Evolutionary conservation across 495 filamentous ascomycete genomes (phyloP), one percentile per base, ranked within the genome.

Genomic region (Penicillium nucicola): DNA sequence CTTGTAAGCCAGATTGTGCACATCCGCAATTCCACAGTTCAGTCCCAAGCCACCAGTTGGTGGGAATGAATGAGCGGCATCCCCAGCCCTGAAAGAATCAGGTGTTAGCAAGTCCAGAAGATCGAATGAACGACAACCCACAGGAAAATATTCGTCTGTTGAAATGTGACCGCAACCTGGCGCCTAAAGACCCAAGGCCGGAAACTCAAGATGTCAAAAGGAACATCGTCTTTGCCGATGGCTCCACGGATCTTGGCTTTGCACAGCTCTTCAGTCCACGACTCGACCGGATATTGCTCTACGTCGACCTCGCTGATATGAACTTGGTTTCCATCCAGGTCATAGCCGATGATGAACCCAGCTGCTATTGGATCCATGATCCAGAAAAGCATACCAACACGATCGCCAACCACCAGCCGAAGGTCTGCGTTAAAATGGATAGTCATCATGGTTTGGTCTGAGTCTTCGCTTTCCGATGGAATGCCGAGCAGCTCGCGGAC

Each of bases 391-490:
- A 75, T 74, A 13, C 71, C 71, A 32, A 74, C 69, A n/a, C 60
- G 52, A 1, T 66, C 62, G 13, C 60, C 56, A 6, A 75, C 35
- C 3, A 73, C 50, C 0, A 64, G 64, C 2, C 66, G 57, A 2
- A 75, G 45, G 25, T 75, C 57, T 7, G 70, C 69, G 32, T 69
- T 71, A 42, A 74, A 65, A 48, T 75, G 69, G 30, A 75, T 75
- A 6, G 72, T 75, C 72, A 75, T 72, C 72, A 75, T 75, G 1
- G 65, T 69, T 37, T 75, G 61, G 45, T 67, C 67, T 64, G 52
- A 42, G 30, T 67, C 69, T 43, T 71, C 71, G 30, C 70, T 69
- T 28, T 75, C 70, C 47, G 61, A 62, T 17, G 60, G 49, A 11
- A 75, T 62, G 0, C 60, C 60, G 5, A 75, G 48, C 28, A 52